Evolutionary conservation across 345 rosid species (phyloP), one percentile per base, ranked within the genome.

Genomic region (Lenwebbia sp.): DNA sequence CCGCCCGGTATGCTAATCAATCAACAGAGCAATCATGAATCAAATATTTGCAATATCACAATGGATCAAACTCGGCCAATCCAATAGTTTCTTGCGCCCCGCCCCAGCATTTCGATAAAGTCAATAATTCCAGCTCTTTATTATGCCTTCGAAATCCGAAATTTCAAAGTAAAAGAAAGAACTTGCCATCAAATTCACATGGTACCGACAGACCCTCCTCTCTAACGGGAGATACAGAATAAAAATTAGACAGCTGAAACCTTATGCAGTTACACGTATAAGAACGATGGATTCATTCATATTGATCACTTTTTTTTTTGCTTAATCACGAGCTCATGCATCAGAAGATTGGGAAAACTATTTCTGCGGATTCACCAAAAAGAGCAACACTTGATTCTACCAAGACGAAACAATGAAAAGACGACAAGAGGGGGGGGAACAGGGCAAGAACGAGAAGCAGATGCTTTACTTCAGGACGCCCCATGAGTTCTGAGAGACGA

Each of bases 401-500:
- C 56, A 2, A 22, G 86, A 65, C 56, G 28, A 50, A 65, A 52
- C 78, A 50, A 51, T 47, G 7, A 30, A 10, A 54, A 52, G 44
- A 28, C 26, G 58, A 82, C 54, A 33, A 82, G n/a, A 60, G 22
- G 15, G 8, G 50, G 44, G 23, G 33, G 37, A 83, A 51, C 14
- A 56, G 22, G 57, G 7, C 49, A 47, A 28, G 5, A 14, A 25
- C 30, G 28, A 41, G 52, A 13, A 10, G 6, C 40, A 40, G 54
- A 25, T 33, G 41, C 49, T n/a, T 75, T 90, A 96, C 99, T 92
- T 96, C 70, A 96, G 91, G 85, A 94, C 96, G 83, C 97, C 98
- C 98, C 99, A 96, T 56, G 89, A 90, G 85, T 94, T 96, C 89
- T 91, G 92, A 85, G 96, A 88, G 91, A 94, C 98, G 89, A 96